Evolutionary conservation across 2,329 filamentous ascomycete species (phyloP).

Genomic region (Trichoderma oligosporum): DNA sequence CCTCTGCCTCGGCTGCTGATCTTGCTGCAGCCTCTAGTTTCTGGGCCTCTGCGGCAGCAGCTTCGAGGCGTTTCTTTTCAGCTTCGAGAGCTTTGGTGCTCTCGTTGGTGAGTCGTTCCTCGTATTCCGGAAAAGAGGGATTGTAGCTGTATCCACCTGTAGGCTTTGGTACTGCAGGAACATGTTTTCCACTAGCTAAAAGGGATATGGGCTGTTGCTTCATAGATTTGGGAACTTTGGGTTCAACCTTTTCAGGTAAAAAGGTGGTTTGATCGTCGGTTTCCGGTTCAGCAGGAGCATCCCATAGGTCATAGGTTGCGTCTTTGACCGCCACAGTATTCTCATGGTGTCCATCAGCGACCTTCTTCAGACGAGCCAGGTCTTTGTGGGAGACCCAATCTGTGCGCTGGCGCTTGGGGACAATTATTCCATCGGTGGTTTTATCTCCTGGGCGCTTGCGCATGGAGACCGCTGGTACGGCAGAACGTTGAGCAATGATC

Average conservation of each 20-base stretch:
- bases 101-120: constrained; percentile 68
- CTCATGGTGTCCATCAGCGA: constrained; percentile 71
- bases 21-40: constrained; percentile 63
- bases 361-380: constrained; percentile 68
- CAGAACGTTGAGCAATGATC: constrained; percentile 81
- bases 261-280: constrained; percentile 50
- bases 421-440: constrained; percentile 68
- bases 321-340: constrained; percentile 53
- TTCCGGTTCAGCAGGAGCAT: constrained; percentile 37
- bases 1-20: constrained; percentile 71
- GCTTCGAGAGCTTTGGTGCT: constrained; percentile 74
- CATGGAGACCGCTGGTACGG: constrained; percentile 71
- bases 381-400: constrained; percentile 84
- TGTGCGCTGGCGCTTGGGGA: constrained; percentile 70
- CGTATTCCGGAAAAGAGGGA: constrained; percentile 81
- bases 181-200: constrained; percentile 72
- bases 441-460: constrained; percentile 72
- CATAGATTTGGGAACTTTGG: constrained; percentile 70
- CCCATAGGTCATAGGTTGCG: constrained; percentile 78
- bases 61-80: constrained; percentile 69
- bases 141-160: constrained; percentile 89
- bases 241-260: constrained; percentile 60
- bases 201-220: constrained; percentile 76
- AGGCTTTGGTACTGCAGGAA: constrained; percentile 76
- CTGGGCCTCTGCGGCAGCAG: constrained; percentile 62